Percentiles rank a stretch among this genome's conserved stretches.
Conservation (phyloP, 805 yeast species). For the Ascoidea asiatica region DNA sequence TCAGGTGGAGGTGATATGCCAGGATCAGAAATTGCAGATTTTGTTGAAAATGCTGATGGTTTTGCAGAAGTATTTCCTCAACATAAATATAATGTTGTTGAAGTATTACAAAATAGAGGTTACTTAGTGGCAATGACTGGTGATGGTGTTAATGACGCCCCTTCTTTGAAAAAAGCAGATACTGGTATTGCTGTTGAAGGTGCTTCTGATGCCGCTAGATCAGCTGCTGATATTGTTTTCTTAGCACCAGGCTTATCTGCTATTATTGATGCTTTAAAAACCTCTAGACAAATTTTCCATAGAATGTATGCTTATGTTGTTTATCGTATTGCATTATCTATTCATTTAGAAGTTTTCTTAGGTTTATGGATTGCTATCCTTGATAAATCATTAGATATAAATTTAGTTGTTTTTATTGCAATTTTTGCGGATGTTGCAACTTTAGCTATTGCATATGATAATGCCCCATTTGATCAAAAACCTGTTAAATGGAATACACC, state of each 20-base stretch:
- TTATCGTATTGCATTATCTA: slow-evolving; percentile 92
- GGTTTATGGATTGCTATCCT: slow-evolving; percentile 96
- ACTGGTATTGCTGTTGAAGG: slow-evolving; percentile 98
- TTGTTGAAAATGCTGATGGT: slow-evolving; percentile 96
- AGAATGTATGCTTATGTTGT: slow-evolving; percentile 97
- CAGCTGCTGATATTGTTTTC: slow-evolving; percentile 31
- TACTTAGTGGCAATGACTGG: slow-evolving; percentile 98
- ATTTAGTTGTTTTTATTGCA: slow-evolving; percentile 91
- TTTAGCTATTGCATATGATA: slow-evolving; percentile 92
- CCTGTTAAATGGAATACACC: slow-evolving; percentile 97
- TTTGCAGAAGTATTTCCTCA: slow-evolving; percentile 98
- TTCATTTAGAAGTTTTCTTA: slow-evolving; percentile 87
- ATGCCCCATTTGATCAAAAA: slow-evolving; percentile 85
- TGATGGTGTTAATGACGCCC: slow-evolving; percentile 98
- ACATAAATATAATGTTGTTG: slow-evolving; percentile 93
- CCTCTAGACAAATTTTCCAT: slow-evolving; percentile 96
- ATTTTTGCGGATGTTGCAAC: slow-evolving; percentile 97
- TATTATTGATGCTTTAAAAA: slow-evolving; percentile 86
- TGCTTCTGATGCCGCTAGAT: slow-evolving; percentile 29
- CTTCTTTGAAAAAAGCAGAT: slow-evolving; percentile 91
- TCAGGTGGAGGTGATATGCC: slow-evolving; percentile 95
- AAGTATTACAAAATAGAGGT: slow-evolving; percentile 90
- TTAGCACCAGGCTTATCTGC: slow-evolving; percentile 92
- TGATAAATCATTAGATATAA: slow-evolving; percentile 75
- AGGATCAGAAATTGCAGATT: slow-evolving; percentile 95